Evolutionary conservation across 2,329 filamentous ascomycete species (phyloP).

Genomic region (Xylariaceae sp.): DNA sequence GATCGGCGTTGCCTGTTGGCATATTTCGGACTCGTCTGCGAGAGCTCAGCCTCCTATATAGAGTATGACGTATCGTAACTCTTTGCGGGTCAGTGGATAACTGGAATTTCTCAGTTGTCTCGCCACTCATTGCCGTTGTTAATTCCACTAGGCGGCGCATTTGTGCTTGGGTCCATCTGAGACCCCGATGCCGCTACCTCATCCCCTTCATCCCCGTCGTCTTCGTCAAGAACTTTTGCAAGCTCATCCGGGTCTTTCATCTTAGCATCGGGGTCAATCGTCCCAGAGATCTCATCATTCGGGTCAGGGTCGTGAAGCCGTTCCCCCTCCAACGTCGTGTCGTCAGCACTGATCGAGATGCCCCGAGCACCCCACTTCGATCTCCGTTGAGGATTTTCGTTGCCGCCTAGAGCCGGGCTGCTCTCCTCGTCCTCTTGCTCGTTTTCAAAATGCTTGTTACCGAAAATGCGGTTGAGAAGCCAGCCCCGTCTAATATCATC

Average conservation of each 20-base stretch:
- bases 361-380: slow-evolving; percentile 61
- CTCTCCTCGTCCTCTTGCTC: slow-evolving; percentile 61
- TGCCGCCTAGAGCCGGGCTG: slow-evolving; percentile 43
- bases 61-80: background rate
- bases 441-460: slow-evolving; percentile 48
- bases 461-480: slow-evolving; percentile 75
- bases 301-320: slow-evolving; percentile 35
- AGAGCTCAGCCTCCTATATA: background rate
- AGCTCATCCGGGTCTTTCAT: slow-evolving; percentile 65
- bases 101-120: slow-evolving; percentile 16
- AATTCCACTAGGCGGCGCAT: slow-evolving; percentile 20
- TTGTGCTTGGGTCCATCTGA: slow-evolving; percentile 18
- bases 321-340: slow-evolving; percentile 50
- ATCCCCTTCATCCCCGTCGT: slow-evolving; percentile 48
- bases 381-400: slow-evolving; percentile 33
- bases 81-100: background rate
- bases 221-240: slow-evolving; percentile 54
- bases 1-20: background rate
- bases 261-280: slow-evolving; percentile 58
- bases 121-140: slow-evolving; percentile 33
- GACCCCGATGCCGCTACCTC: slow-evolving; percentile 25
- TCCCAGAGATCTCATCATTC: slow-evolving; percentile 40
- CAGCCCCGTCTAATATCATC: slow-evolving; percentile 85
- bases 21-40: background rate
- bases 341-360: slow-evolving; percentile 64